A percentile compares a stretch with the other conserved stretches of the same genome.
Evolutionary conservation across 441 rosid species (phyloP).

Genomic region (Populus hybrid): DNA sequence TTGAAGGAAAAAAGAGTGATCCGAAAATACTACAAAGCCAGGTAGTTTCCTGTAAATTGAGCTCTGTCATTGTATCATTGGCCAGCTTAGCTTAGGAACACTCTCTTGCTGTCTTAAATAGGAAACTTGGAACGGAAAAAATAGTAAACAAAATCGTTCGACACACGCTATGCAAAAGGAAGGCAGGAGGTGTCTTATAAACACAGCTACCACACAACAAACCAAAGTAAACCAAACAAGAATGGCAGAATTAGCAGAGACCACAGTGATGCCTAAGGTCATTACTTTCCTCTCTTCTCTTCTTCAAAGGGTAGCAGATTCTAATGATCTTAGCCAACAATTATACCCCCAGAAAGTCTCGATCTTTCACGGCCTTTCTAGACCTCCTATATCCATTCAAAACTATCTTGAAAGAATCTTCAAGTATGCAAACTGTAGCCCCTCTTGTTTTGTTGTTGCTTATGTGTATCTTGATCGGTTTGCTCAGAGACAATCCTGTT

Average conservation of each 20-base stretch:
- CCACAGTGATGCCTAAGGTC: slow-evolving; percentile 45
- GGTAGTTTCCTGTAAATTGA: not conserved
- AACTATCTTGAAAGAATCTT: slow-evolving; percentile 80
- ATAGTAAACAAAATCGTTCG: not conserved
- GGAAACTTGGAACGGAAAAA: slow-evolving; percentile 4
- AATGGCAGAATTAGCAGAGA: slow-evolving; percentile 26
- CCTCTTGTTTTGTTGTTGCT: slow-evolving; percentile 75
- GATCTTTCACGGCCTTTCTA: slow-evolving; percentile 59
- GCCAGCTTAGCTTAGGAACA: not conserved
- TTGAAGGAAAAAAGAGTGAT: not conserved
- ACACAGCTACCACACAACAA: slow-evolving; percentile 17
- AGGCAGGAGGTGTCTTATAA: slow-evolving; percentile 8
- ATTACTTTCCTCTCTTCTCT: slow-evolving; percentile 63
- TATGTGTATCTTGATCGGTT: slow-evolving; percentile 85
- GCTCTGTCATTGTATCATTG: not conserved
- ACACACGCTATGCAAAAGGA: slow-evolving; percentile 10
- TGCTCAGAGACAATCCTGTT: slow-evolving; percentile 53
- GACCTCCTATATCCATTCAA: slow-evolving; percentile 66
- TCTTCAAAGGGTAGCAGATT: slow-evolving; percentile 57
- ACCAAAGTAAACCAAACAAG: not conserved
- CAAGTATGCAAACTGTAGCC: slow-evolving; percentile 85
- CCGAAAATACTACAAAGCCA: not conserved
- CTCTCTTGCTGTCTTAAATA: not conserved
- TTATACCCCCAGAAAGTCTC: slow-evolving; percentile 47
- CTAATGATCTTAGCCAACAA: slow-evolving; percentile 47